Evolutionary conservation across 108 stramenopile genomes (phyloP).

Genomic region (Nitzschia palea): DNA sequence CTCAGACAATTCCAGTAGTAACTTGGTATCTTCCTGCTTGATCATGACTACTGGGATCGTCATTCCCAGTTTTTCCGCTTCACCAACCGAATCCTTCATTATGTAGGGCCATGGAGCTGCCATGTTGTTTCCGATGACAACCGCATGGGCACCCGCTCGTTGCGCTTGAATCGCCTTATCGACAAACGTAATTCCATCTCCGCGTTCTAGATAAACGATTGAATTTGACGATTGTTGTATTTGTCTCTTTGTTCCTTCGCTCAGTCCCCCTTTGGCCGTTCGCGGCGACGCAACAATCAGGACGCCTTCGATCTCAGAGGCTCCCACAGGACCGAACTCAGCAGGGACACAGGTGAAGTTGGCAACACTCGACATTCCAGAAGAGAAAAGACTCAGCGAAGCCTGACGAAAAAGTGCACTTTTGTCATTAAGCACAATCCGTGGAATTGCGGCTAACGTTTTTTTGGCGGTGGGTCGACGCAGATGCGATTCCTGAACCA

Average conservation of each 20-base stretch:
- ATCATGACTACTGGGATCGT: constrained; percentile 81
- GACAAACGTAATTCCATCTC: constrained; percentile 78
- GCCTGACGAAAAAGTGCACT: constrained; percentile 43
- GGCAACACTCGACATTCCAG: background rate
- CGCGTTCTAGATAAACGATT: constrained; percentile 68
- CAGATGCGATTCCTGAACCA: constrained; percentile 29
- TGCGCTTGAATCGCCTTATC: constrained; percentile 74
- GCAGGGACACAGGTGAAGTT: constrained; percentile 11
- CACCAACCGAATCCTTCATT: constrained; percentile 75
- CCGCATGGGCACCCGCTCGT: constrained; percentile 70
- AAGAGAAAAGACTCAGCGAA: background rate
- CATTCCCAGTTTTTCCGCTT: constrained; percentile 43
- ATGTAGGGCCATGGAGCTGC: constrained; percentile 75
- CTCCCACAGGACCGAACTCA: constrained; percentile 35
- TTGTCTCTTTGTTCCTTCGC: constrained; percentile 5
- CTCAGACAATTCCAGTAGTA: constrained; percentile 14
- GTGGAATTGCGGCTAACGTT: constrained; percentile 25
- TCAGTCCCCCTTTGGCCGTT: constrained; percentile 47
- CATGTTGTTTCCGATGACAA: constrained; percentile 57
- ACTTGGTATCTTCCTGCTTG: constrained; percentile 52
- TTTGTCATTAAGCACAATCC: constrained; percentile 29
- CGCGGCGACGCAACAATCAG: constrained; percentile 32
- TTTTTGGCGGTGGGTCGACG: constrained; percentile 40
- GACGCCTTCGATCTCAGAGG: background rate
- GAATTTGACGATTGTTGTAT: constrained; percentile 7